Conservation (phyloP, 139 green algal species). For the Chlorella sorokiniana region DNA sequence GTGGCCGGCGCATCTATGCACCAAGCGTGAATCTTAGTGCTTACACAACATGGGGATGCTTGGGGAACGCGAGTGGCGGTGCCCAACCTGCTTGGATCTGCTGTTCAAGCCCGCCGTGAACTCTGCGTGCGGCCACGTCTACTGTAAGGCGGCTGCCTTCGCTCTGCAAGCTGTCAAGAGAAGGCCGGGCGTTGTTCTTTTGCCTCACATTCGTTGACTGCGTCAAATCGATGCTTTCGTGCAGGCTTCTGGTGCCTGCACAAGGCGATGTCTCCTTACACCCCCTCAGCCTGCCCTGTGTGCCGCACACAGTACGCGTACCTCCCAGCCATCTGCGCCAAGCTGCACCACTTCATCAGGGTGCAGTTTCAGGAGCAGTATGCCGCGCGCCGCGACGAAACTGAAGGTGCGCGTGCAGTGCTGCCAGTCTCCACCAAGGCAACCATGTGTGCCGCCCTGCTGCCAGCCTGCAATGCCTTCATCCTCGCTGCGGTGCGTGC, state of each 20-base stretch:
- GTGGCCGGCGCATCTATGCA: too few relatives aligned
- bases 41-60: not conserved
- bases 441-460: not conserved
- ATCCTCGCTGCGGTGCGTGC: not conserved
- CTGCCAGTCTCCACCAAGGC: not conserved
- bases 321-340: conserved; percentile 46
- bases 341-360: conserved; percentile 48
- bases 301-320: conserved; percentile 45
- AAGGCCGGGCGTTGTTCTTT: too few relatives aligned
- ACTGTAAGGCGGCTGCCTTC: conserved; percentile 81
- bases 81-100: conserved; percentile 79
- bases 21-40: not conserved
- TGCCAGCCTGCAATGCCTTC: not conserved
- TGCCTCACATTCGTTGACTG: not conserved
- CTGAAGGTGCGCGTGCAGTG: conserved; percentile 8
- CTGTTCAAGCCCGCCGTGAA: conserved; percentile 79
- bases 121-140: conserved; percentile 74
- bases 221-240: not conserved
- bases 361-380: conserved; percentile 43
- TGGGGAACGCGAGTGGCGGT: conserved; percentile 55
- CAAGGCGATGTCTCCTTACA: conserved; percentile 48
- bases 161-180: not conserved
- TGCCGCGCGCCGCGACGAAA: conserved; percentile 27
- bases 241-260: conserved; percentile 33
- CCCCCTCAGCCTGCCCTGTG: conserved; percentile 39